Base-by-base conservation (phyloP, 306 rosid species). In the Cicer bijugum region DNA sequence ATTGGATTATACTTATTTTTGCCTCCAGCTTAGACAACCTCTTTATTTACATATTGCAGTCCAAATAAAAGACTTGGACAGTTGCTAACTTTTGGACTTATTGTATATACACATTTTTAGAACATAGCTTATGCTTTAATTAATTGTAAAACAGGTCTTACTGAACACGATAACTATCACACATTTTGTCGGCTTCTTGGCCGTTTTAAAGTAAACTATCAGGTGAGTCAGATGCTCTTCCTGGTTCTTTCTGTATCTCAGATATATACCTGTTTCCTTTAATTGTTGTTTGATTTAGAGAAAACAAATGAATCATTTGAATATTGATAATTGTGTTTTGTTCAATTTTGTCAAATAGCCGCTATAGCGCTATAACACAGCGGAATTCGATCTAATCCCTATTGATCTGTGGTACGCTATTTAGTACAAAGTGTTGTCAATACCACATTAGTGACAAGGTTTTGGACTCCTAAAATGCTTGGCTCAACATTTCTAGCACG, bases 171-270 rank as follows among this genome's bases (percentile, higher is more conserved):
- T 55, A 83, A 83, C 59, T 83, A 83, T 64, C 77, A 83, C 76
- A 82, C 67, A 20, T 83, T 83, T 72, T 83, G 87, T 53, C 84
- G 82, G 59, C 84, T 83, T 53, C 84, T 83, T 72, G 82, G 87
- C 6, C 84, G 87, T 52, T 83, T 83, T 72, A 83, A 83, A 76
- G 67, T 60, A 75, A 83, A 80, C 45, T 83, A 60, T 72, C 87
- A 83, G 82, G 87, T 76, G 40, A 80, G 67, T 37, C 12, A 15
- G 56, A 51, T 70, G 59, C 7, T 44, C 42, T 65, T 62, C 17
- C 42, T 35, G 57, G 63, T 62, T 75, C 63, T 75, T 43, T 38
- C 1, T 53, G 12, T 57, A 20, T 56, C 47, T 67, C 50, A 44
- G 42, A 42, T 51, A 9, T 23, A 46, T 48, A 8, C 69, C 37